Percentiles rank a stretch among this genome's conserved stretches.
Conservation (phyloP, 2,329 filamentous ascomycete species). For the Trichoderma sp. region DNA sequence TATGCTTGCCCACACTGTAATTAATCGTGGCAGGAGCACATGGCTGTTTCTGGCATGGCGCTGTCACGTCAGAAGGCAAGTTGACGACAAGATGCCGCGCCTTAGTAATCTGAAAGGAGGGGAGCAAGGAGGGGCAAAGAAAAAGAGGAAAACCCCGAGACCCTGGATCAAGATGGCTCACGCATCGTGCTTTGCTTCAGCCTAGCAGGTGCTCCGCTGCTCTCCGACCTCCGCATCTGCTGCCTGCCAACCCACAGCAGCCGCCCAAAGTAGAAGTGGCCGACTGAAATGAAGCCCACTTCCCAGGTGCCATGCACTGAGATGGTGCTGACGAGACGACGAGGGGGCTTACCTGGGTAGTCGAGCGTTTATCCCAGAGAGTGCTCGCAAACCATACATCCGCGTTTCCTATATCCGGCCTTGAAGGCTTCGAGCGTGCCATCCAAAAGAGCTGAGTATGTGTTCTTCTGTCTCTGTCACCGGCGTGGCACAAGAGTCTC, state of each 20-base stretch:
- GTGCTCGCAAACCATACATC: too few relatives aligned
- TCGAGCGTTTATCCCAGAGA: too few relatives aligned
- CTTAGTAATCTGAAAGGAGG: neutral
- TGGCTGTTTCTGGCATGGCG: slow-evolving; percentile 7
- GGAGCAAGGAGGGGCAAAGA: neutral
- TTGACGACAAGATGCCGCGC: neutral
- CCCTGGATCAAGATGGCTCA: neutral
- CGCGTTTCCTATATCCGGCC: too few relatives aligned
- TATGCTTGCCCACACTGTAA: neutral
- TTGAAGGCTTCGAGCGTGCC: too few relatives aligned
- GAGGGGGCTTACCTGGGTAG: too few relatives aligned
- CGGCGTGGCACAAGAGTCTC: neutral
- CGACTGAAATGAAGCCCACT: slow-evolving; percentile 24
- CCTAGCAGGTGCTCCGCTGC: neutral
- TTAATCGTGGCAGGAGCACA: neutral
- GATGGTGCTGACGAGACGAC: neutral
- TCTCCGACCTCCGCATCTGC: slow-evolving; percentile 3
- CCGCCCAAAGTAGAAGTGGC: slow-evolving; percentile 20
- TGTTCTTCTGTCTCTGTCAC: neutral
- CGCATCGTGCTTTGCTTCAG: neutral
- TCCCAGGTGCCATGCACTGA: neutral
- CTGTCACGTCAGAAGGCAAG: neutral
- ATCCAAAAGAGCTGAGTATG: too few relatives aligned
- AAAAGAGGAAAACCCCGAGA: neutral
- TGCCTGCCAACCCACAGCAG: neutral